Percentiles rank a stretch among this genome's conserved stretches.
These are phyloP conservation scores for Metschnikowia continentalis DNA, from an alignment of 805 yeast species.

Conservation along the genomic window DNA sequence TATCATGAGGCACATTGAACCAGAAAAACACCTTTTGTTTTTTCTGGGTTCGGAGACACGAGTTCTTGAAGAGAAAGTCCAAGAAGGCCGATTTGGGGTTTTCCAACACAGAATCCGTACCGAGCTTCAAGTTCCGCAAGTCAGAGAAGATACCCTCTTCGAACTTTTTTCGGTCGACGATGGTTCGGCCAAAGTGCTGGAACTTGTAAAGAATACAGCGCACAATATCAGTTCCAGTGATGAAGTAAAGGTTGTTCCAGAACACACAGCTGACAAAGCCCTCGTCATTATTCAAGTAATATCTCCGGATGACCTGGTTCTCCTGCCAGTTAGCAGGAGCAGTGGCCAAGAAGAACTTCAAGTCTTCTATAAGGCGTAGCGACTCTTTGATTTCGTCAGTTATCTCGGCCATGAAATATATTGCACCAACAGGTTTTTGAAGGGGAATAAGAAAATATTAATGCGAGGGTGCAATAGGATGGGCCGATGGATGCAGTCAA, in stretches of 20 bases:
- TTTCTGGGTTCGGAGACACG: slow-evolving; percentile 89
- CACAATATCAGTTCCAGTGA: slow-evolving; percentile 95
- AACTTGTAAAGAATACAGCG: slow-evolving; percentile 85
- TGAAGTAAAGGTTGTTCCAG: slow-evolving; percentile 86
- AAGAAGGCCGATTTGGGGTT: slow-evolving; percentile 81
- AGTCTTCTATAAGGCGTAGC: slow-evolving; percentile 62
- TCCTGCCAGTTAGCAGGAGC: slow-evolving; percentile 96
- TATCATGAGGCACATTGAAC: slow-evolving; percentile 94
- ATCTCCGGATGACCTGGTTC: slow-evolving; percentile 80
- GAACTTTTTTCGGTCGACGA: slow-evolving; percentile 84
- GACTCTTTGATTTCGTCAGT: slow-evolving; percentile 39
- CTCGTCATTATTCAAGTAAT: slow-evolving; percentile 81
- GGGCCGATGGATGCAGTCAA: not conserved
- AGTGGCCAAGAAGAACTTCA: slow-evolving; percentile 82
- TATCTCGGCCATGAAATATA: slow-evolving; percentile 9
- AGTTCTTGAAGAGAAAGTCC: slow-evolving; percentile 77
- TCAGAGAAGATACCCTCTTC: slow-evolving; percentile 96
- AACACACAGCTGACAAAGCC: slow-evolving; percentile 89
- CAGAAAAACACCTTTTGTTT: slow-evolving; percentile 96
- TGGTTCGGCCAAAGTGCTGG: slow-evolving; percentile 82
- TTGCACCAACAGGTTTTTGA: not conserved
- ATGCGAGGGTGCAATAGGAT: not conserved
- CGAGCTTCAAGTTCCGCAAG: slow-evolving; percentile 78
- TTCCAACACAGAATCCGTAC: slow-evolving; percentile 82
- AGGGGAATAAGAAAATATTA: not conserved